Conservation (phyloP, 2,329 filamentous ascomycete species). For the Alternaria tenuissima region DNA sequence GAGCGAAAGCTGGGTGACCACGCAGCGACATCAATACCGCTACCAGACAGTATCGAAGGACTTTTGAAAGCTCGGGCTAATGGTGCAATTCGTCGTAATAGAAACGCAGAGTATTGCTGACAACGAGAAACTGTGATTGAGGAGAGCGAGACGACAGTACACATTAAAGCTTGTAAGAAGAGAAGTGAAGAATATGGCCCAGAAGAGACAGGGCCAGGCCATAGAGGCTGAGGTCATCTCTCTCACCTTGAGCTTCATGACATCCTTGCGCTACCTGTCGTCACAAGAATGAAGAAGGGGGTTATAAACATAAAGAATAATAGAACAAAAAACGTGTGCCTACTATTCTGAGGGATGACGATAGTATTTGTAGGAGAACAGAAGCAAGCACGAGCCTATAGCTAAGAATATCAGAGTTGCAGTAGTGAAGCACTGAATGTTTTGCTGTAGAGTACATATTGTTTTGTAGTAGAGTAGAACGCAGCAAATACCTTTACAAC, state of each 20-base stretch:
- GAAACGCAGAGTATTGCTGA: not conserved
- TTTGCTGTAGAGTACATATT: not conserved
- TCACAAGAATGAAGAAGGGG: not conserved
- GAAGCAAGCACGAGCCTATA: not conserved
- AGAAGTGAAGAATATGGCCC: not conserved
- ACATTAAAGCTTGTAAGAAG: not conserved
- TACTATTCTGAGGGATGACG: not conserved
- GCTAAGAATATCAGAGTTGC: not conserved
- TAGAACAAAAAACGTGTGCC: not conserved
- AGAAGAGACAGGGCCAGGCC: not conserved
- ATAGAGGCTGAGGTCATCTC: not conserved
- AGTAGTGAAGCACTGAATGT: not conserved
- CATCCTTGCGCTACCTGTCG: not conserved
- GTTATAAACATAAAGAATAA: not conserved
- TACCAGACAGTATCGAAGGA: not conserved
- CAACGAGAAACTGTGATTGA: not conserved
- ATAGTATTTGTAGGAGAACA: not conserved
- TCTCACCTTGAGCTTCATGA: not conserved
- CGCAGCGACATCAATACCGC: not conserved
- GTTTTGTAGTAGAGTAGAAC: too few relatives aligned
- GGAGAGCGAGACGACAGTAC: not conserved
- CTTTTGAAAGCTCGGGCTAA: too few relatives aligned
- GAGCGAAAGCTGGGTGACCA: not conserved
- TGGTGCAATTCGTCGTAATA: not conserved
- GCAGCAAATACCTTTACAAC: too few relatives aligned